Percentiles rank a stretch among this genome's conserved stretches.
These are phyloP conservation scores for Lagenidium giganteum DNA, from an alignment of 352 stramenopile species.

Conservation along the genomic window DNA sequence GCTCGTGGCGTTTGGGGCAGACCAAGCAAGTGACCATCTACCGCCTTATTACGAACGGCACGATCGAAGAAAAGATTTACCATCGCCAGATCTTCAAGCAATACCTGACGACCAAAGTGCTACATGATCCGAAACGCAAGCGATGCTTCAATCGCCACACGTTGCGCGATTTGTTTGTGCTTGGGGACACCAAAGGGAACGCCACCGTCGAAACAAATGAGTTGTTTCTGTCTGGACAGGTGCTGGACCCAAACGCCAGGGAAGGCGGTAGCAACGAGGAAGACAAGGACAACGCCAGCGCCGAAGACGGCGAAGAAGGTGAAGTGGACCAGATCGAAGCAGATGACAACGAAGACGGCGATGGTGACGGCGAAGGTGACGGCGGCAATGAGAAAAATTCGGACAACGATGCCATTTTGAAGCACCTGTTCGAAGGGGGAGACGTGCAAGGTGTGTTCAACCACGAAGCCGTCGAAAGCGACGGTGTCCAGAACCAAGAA, in stretches of 20 bases:
- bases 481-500: slow-evolving; percentile 86
- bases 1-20: slow-evolving; percentile 91
- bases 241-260: slow-evolving; percentile 59
- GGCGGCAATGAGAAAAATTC: neutral
- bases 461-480: slow-evolving; percentile 90
- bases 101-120: slow-evolving; percentile 95
- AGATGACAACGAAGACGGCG: slow-evolving; percentile 25
- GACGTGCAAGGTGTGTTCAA: slow-evolving; percentile 94
- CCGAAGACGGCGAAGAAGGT: slow-evolving; percentile 18
- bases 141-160: slow-evolving; percentile 96
- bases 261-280: no score
- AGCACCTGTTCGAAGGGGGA: slow-evolving; percentile 88
- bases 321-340: slow-evolving; percentile 11
- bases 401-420: slow-evolving; percentile 87
- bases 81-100: slow-evolving; percentile 99
- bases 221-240: slow-evolving; percentile 86
- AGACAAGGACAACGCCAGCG: neutral
- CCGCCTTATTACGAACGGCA: slow-evolving; percentile 93
- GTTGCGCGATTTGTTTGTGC: slow-evolving; percentile 94
- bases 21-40: slow-evolving; percentile 77
- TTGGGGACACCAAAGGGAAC: slow-evolving; percentile 60
- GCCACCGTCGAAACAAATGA: slow-evolving; percentile 89
- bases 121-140: slow-evolving; percentile 96
- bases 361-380: slow-evolving; percentile 16
- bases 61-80: slow-evolving; percentile 99